phyloP scores from a whole-genome alignment of 1,284 basidiomycete genomes.

The Pascua sp. region DNA sequence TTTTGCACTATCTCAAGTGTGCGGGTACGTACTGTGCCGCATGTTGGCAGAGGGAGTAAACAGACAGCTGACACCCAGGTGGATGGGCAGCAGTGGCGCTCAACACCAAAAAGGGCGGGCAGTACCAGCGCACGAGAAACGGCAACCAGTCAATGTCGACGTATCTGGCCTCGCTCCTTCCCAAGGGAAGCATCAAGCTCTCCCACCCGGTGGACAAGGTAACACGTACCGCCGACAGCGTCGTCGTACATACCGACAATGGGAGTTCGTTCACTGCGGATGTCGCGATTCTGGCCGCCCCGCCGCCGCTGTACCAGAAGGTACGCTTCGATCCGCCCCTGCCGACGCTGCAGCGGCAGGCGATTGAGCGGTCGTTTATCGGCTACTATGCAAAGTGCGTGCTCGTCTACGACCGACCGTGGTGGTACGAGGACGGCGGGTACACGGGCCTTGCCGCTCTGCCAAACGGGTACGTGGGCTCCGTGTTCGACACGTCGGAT shows the following conservation, averaged over 20 bases:
- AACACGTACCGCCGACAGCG: not conserved
- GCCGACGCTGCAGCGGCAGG: constrained; percentile 1
- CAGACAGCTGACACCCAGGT: not conserved
- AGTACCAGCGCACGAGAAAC: constrained; percentile 16
- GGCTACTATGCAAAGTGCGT: constrained; percentile 15
- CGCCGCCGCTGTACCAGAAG: not conserved
- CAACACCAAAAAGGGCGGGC: constrained; percentile 5
- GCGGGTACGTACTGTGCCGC: not conserved
- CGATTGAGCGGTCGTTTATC: constrained; percentile 7
- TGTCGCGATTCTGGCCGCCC: constrained; percentile 2
- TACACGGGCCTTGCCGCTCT: not conserved
- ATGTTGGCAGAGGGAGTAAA: not conserved
- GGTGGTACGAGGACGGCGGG: constrained; percentile 13
- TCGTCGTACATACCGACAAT: not conserved
- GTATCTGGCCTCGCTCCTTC: constrained; percentile 10
- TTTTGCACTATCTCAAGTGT: constrained; percentile 2
- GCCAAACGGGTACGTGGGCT: not conserved
- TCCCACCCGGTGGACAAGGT: not conserved
- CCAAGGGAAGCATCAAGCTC: constrained; percentile 7
- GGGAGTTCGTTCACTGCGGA: not conserved
- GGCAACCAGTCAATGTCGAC: constrained; percentile 12
- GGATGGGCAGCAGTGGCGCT: constrained; percentile 3
- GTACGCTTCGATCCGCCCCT: constrained; percentile 11
- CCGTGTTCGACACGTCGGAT: constrained; percentile 10
- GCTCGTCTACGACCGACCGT: constrained; percentile 9